Evolutionary conservation across 2,329 filamentous ascomycete genomes (phyloP), one percentile per base, ranked within the genome.

Genomic region (Penicillium olsonii): DNA sequence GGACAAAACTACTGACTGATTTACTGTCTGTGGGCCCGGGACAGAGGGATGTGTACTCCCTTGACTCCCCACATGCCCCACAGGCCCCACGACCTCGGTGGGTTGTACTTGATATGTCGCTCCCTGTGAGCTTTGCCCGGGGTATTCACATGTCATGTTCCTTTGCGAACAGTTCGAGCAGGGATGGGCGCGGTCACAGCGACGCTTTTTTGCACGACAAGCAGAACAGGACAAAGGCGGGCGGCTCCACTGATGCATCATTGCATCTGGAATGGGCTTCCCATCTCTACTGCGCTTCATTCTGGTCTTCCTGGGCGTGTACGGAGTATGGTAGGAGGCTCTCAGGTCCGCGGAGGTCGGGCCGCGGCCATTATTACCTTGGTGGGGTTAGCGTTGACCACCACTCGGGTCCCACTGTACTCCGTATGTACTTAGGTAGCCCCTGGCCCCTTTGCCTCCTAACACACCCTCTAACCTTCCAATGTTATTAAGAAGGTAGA

Each of bases 261-360:
- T 83, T 64, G 51, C 74, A 70, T 60, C 45, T 4, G 51, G 45
- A 71, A 61, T 47, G 3, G 51, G 45, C 15, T 48, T 34, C 7
- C 55, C 49, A 15, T 37, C 12, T 6, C 35, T 48, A 19, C 50
- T 38, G 33, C 48, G 49, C 39, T 56, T 53, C 53, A 56, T 54
- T 17, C 7, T 45, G 38, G 24, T n/a, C 29, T n/a, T 24, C 8
- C 22, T 24, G 22, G 22, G 22, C 22, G 8, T 24, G 22, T 24
- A 24, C 22, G 7, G 9, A 29, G 14, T 29, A 11, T 11, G 9
- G 4, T 4, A 29, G 10, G 26, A 12, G 10, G 14, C 26, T 11
- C 26, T 29, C 10, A 29, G 8, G n/a, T 6, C 29, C 29, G 29
- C 29, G 29, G 29, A n/a, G 29, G 29, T 29, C 26, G 10, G 29